These are phyloP conservation scores for Epichloe gansuensis DNA, from an alignment of 2,329 filamentous ascomycete species.

Conservation along the genomic window DNA sequence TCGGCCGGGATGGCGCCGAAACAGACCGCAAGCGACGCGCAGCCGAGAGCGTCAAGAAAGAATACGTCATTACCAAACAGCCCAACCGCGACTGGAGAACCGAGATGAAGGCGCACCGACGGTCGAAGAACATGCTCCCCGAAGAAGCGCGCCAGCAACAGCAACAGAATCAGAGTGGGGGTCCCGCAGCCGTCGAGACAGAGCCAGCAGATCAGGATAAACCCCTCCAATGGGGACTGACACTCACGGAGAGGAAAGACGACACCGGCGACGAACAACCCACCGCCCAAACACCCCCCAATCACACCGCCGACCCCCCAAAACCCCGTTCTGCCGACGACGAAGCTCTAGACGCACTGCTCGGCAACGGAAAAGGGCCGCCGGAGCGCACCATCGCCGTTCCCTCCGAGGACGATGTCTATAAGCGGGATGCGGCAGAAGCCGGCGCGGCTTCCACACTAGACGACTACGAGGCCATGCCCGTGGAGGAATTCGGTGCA, in stretches of 20 bases:
- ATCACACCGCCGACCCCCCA: not conserved
- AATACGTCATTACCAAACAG: slow-evolving; percentile 44
- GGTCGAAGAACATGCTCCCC: slow-evolving; percentile 44
- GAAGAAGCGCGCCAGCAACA: slow-evolving; percentile 38
- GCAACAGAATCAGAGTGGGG: slow-evolving; percentile 11
- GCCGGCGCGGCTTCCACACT: slow-evolving; percentile 66
- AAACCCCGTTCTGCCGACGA: slow-evolving; percentile 24
- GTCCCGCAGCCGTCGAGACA: slow-evolving; percentile 13
- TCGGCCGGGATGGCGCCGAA: slow-evolving; percentile 31
- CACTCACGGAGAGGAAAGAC: slow-evolving; percentile 32
- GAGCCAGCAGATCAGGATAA: slow-evolving; percentile 34
- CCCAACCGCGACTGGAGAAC: slow-evolving; percentile 51
- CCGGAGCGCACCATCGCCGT: slow-evolving; percentile 38
- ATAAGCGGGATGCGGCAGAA: slow-evolving; percentile 53
- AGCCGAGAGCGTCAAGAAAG: slow-evolving; percentile 16
- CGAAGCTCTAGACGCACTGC: slow-evolving; percentile 52
- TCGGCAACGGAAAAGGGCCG: slow-evolving; percentile 36
- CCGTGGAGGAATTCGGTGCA: slow-evolving; percentile 88
- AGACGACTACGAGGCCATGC: slow-evolving; percentile 76
- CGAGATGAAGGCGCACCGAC: slow-evolving; percentile 33
- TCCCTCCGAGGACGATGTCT: slow-evolving; percentile 51
- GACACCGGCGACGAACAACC: slow-evolving; percentile 23
- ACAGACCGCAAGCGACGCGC: slow-evolving; percentile 24
- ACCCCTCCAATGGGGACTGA: slow-evolving; percentile 43
- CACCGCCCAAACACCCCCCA: not conserved